Conservation (phyloP, 306 rosid genomes). For the Cyamopsis tetragonoloba region DNA sequence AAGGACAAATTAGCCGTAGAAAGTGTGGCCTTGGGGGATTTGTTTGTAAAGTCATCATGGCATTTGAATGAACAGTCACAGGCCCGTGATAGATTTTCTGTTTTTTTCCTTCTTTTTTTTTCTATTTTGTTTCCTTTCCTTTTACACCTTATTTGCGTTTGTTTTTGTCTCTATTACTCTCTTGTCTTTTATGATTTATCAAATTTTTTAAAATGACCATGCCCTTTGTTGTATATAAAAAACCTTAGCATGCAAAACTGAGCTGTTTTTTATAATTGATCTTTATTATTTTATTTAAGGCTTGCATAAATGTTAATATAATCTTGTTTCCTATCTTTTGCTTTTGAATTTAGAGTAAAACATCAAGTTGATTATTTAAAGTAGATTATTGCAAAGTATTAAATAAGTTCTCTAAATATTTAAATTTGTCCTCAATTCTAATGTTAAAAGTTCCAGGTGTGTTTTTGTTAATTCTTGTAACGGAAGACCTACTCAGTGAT, state of each 20-base stretch:
- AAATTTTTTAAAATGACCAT: background rate
- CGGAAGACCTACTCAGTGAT: no score
- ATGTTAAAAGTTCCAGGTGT: no score
- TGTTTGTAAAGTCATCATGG: constrained; percentile 33
- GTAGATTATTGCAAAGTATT: no score
- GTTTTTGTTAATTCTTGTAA: no score
- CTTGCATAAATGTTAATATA: background rate
- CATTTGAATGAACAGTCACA: constrained; percentile 52
- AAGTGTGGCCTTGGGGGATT: constrained; percentile 27
- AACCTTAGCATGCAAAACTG: no score
- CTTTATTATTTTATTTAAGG: no score
- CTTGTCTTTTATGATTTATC: background rate
- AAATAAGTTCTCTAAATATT: no score
- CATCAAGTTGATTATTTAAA: no score
- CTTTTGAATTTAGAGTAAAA: constrained; percentile 7
- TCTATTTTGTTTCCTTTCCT: background rate
- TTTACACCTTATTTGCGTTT: constrained; percentile 3
- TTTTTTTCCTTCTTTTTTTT: no score
- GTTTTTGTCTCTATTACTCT: constrained; percentile 18
- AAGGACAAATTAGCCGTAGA: constrained; percentile 24
- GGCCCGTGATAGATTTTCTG: constrained; percentile 62
- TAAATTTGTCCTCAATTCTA: no score
- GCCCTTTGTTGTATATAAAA: no score
- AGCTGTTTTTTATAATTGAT: background rate
- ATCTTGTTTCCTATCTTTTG: background rate